phyloP scores from a whole-genome alignment of 2,329 filamentous ascomycete species.

The Paraphoma sp. region DNA sequence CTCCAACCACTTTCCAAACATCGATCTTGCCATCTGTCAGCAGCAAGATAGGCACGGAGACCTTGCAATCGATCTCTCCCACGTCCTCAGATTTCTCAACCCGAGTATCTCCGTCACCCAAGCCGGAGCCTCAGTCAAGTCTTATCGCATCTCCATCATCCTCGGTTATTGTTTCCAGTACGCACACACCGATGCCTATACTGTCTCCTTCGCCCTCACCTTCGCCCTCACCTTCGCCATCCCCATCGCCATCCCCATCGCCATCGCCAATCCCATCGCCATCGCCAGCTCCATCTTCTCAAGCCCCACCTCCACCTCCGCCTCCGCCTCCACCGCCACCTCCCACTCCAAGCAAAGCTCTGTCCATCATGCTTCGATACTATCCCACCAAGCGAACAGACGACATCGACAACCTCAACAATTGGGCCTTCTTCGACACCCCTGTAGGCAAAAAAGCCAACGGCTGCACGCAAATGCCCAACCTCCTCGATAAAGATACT shows the following conservation, averaged over 20 bases:
- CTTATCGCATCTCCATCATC: background rate
- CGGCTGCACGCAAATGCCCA: background rate
- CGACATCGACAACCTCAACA: background rate
- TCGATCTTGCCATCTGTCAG: too few species aligned
- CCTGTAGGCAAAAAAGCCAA: background rate
- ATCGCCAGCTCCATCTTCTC: background rate
- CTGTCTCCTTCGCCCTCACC: too few species aligned
- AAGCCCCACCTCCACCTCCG: background rate
- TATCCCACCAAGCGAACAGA: background rate
- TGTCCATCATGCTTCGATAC: conserved; percentile 1
- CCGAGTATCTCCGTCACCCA: too few species aligned
- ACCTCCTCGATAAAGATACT: background rate
- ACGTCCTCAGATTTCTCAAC: background rate
- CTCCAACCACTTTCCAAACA: too few species aligned
- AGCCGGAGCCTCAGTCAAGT: too few species aligned
- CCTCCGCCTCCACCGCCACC: background rate
- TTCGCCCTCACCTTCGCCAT: background rate
- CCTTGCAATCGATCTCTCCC: background rate
- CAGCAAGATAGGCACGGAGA: too few species aligned
- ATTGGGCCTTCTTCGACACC: conserved; percentile 2
- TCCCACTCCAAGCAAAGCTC: background rate
- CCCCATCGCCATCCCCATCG: background rate
- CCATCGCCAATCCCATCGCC: background rate
- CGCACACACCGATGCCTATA: too few species aligned
- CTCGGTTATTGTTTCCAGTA: background rate